A percentile compares a stretch with the other conserved stretches of the same genome.
Evolutionary conservation across 2,329 filamentous ascomycete species (phyloP).

Genomic region (Chaetomium strumarium): DNA sequence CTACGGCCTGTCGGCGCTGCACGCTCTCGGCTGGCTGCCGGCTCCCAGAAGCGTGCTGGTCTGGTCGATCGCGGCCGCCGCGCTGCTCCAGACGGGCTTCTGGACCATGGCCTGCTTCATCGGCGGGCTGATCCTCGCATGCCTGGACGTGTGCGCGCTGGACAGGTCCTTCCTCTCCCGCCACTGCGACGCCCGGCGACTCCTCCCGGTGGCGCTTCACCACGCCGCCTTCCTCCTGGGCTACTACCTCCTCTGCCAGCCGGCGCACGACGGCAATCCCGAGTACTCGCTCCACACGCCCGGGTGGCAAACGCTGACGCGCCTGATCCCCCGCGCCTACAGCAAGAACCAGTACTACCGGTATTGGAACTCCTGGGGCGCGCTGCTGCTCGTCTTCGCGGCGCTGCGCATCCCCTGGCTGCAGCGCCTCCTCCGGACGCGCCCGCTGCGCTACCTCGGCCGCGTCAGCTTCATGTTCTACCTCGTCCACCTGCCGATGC

Average conservation of each 20-base stretch:
- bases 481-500: not conserved
- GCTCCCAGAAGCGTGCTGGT: not conserved
- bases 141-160: not conserved
- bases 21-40: not conserved
- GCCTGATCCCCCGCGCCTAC: not conserved
- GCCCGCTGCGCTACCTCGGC: not conserved
- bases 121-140: not conserved
- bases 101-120: constrained; percentile 1
- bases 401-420: not conserved
- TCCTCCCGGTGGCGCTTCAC: not conserved
- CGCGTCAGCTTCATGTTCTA: constrained; percentile 1
- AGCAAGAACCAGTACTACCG: constrained; percentile 1
- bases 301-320: not conserved
- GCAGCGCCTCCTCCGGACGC: not conserved
- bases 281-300: constrained; percentile 1
- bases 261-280: not conserved
- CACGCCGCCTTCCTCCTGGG: not conserved
- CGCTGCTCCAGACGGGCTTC: not conserved
- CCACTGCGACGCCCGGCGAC: not conserved
- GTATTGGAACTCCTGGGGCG: not conserved
- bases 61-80: not conserved
- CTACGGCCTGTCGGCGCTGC: not conserved
- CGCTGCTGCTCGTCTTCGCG: not conserved
- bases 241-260: not conserved
- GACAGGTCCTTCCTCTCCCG: not conserved